These are phyloP conservation scores for Annulohypoxylon maeteangense DNA, from an alignment of 495 filamentous ascomycete species.

Conservation along the genomic window DNA sequence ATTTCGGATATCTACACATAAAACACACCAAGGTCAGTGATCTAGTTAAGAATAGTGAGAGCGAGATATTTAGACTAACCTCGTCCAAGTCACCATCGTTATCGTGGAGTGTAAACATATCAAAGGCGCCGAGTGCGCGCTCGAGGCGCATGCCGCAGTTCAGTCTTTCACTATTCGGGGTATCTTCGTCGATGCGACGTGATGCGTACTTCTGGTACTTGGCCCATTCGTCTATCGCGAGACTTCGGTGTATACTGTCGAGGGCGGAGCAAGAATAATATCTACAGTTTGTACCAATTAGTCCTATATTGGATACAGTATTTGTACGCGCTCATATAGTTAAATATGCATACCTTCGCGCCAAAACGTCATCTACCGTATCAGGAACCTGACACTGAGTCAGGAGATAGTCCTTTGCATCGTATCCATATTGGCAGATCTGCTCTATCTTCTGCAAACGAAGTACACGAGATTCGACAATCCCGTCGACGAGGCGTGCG, in stretches of 20 bases:
- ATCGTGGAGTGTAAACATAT: slow-evolving; percentile 83
- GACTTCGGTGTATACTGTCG: slow-evolving; percentile 80
- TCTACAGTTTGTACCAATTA: slow-evolving; percentile 53
- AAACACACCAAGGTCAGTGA: slow-evolving; percentile 24
- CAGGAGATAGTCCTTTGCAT: slow-evolving; percentile 87
- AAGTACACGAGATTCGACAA: slow-evolving; percentile 73
- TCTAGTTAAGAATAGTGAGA: not conserved
- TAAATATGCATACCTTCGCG: slow-evolving; percentile 70
- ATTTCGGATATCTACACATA: slow-evolving; percentile 62
- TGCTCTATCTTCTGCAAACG: slow-evolving; percentile 74
- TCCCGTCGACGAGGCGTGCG: slow-evolving; percentile 70
- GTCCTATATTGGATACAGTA: slow-evolving; percentile 8
- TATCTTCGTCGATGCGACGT: slow-evolving; percentile 54
- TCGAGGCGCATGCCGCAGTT: slow-evolving; percentile 68
- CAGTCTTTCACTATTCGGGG: slow-evolving; percentile 40
- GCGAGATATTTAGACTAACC: slow-evolving; percentile 55
- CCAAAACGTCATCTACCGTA: slow-evolving; percentile 78
- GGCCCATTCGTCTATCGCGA: slow-evolving; percentile 81
- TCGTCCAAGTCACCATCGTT: slow-evolving; percentile 77
- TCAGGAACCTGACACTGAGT: slow-evolving; percentile 68
- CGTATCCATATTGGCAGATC: slow-evolving; percentile 79
- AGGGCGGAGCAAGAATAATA: slow-evolving; percentile 79
- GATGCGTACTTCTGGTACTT: slow-evolving; percentile 58
- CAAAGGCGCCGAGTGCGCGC: slow-evolving; percentile 80
- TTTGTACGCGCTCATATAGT: not conserved